Conservation (phyloP, 2,329 filamentous ascomycete genomes). For the Colletotrichum noveboracense region DNA sequence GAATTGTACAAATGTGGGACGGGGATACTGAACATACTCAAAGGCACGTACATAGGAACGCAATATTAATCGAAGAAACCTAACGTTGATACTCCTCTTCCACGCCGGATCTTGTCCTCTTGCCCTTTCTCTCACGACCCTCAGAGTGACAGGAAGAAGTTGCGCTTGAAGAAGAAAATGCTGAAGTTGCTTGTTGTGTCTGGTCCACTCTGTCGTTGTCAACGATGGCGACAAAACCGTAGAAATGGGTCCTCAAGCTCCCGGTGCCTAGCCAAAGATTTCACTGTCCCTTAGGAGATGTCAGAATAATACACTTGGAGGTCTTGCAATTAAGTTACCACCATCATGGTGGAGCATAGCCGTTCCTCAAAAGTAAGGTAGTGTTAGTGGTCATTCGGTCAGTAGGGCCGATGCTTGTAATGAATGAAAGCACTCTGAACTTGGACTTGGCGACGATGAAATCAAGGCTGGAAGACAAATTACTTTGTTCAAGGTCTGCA, state of each 20-base stretch:
- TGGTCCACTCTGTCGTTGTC: not conserved
- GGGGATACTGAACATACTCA: not conserved
- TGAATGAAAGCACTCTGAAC: not conserved
- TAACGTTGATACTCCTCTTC: not conserved
- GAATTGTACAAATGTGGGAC: not conserved
- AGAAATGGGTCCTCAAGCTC: not conserved
- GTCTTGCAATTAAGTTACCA: fast-evolving
- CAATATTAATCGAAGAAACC: not conserved
- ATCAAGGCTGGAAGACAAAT: fast-evolving
- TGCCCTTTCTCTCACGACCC: not conserved
- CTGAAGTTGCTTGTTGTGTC: not conserved
- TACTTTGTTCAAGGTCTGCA: not conserved
- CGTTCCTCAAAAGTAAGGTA: not conserved
- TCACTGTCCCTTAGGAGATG: not conserved
- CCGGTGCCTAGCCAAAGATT: not conserved
- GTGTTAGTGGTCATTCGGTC: not conserved
- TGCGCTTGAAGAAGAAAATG: not conserved
- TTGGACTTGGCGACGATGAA: not conserved
- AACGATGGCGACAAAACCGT: not conserved
- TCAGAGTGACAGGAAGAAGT: not conserved
- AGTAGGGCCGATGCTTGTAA: not conserved
- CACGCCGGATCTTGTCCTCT: not conserved
- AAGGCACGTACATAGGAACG: not conserved
- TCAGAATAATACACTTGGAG: not conserved
- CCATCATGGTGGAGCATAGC: not conserved